Evolutionary conservation across 345 rosid genomes (phyloP).

Genomic region (Acer negundo): DNA sequence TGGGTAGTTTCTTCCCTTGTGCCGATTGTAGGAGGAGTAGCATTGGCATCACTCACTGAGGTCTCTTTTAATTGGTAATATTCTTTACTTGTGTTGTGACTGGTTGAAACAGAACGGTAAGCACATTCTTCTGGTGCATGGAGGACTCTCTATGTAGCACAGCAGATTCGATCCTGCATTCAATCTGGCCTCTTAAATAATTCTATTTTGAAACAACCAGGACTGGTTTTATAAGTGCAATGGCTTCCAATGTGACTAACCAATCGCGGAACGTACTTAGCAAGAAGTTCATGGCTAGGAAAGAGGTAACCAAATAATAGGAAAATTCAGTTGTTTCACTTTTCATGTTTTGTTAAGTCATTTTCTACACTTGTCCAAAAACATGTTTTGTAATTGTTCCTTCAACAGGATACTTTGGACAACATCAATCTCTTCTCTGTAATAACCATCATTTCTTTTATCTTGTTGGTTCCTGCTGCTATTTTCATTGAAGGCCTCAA

Average conservation of each 20-base stretch:
- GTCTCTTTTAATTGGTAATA: slow-evolving; percentile 81
- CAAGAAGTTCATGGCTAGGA: slow-evolving; percentile 69
- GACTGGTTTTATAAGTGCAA: slow-evolving; percentile 85
- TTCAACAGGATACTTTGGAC: slow-evolving; percentile 71
- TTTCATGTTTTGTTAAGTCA: not conserved
- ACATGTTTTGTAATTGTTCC: not conserved
- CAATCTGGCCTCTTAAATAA: not conserved
- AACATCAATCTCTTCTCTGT: slow-evolving; percentile 86
- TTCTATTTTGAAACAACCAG: slow-evolving; percentile 46
- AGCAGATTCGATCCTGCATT: not conserved
- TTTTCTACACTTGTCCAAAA: not conserved
- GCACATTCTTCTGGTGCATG: not conserved
- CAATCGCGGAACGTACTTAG: slow-evolving; percentile 87
- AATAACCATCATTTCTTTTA: slow-evolving; percentile 68
- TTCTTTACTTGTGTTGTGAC: not conserved
- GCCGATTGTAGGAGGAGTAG: slow-evolving; percentile 86
- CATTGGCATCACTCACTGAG: slow-evolving; percentile 79
- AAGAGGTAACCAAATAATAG: slow-evolving; percentile 42
- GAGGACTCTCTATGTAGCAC: not conserved
- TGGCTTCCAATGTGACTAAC: slow-evolving; percentile 93
- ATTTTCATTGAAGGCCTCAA: slow-evolving; percentile 63
- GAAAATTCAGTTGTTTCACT: not conserved
- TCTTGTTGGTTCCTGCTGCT: slow-evolving; percentile 68
- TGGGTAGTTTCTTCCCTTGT: slow-evolving; percentile 63
- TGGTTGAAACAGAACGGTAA: not conserved